A percentile compares a stretch with the other conserved stretches of the same genome.
phyloP scores from a whole-genome alignment of 2,329 filamentous ascomycete species.

The Pseudogymnoascus sp. region DNA sequence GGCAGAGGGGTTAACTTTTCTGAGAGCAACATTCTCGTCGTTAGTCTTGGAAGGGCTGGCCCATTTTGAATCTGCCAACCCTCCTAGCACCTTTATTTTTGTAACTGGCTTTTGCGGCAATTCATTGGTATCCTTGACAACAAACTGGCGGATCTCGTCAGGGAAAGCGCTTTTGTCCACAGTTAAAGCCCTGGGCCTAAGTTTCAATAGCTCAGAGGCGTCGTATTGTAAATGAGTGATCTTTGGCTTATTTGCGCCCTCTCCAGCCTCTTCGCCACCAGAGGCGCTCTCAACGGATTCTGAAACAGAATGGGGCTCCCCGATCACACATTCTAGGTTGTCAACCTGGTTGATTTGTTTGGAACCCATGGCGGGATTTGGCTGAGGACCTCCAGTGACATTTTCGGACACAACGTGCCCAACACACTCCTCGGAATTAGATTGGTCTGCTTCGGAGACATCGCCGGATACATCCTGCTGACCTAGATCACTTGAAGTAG shows the following conservation, averaged over 20 bases:
- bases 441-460: background rate
- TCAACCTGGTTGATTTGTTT: background rate
- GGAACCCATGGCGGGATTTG: background rate
- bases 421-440: background rate
- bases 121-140: background rate
- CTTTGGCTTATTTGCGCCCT: background rate
- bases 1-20: background rate
- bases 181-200: background rate
- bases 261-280: background rate
- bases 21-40: background rate
- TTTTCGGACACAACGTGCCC: background rate
- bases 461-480: background rate
- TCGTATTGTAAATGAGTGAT: background rate
- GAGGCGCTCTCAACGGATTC: background rate
- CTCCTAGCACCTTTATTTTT: background rate
- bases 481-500: slow-evolving; percentile 1
- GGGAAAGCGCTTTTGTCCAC: background rate
- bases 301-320: background rate
- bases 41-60: background rate
- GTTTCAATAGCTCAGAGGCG: background rate
- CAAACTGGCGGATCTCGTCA: background rate
- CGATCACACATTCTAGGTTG: background rate
- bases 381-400: background rate
- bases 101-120: background rate
- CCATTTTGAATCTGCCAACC: background rate